A percentile compares a stretch with the other conserved stretches of the same genome.
These are phyloP conservation scores for Xylaria scruposa DNA, from an alignment of 495 filamentous ascomycete genomes.

Conservation along the genomic window DNA sequence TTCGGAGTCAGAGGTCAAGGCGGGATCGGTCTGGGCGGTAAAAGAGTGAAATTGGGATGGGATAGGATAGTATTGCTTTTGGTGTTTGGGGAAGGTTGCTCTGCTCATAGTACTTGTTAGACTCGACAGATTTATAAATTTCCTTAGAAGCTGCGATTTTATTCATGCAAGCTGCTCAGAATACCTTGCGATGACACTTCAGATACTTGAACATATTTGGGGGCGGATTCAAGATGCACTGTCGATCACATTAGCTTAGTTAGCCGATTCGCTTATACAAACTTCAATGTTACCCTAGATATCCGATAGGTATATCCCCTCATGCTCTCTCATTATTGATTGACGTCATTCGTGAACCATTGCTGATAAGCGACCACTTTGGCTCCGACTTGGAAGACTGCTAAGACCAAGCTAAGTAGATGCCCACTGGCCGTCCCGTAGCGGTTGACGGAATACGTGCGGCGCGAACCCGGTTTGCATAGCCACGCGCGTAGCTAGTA, in stretches of 20 bases:
- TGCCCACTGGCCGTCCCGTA: no score
- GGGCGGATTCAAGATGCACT: neutral
- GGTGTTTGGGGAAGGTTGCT: neutral
- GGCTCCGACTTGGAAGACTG: neutral
- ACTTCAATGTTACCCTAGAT: neutral
- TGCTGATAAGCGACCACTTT: neutral
- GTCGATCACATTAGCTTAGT: neutral
- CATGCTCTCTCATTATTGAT: neutral
- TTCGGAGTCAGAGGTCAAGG: conserved; percentile 18
- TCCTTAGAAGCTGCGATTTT: neutral
- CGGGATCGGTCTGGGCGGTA: conserved; percentile 14
- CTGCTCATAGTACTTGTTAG: conserved; percentile 2
- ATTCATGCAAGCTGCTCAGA: neutral
- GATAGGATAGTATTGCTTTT: conserved; percentile 6
- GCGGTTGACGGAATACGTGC: neutral
- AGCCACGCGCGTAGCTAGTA: neutral
- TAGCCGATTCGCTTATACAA: neutral
- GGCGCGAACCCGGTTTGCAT: neutral
- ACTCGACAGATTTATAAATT: conserved; percentile 12
- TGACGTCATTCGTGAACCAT: neutral
- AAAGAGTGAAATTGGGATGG: neutral
- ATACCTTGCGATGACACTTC: neutral
- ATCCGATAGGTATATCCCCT: neutral
- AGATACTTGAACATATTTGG: neutral
- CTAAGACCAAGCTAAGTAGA: neutral